Conservation (phyloP, 129 eudicot genomes). For the Chrysanthemum makinoi region DNA sequence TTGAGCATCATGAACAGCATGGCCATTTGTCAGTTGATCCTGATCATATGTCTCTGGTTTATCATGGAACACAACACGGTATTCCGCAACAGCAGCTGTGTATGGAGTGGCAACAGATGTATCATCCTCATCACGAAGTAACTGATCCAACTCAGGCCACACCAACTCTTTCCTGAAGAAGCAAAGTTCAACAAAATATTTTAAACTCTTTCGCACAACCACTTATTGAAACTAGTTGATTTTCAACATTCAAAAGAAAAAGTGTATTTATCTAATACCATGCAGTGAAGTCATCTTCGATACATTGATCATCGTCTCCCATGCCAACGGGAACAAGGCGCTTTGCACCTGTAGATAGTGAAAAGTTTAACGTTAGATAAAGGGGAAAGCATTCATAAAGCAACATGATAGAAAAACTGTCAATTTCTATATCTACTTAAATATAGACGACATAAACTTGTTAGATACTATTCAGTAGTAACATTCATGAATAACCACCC, state of each 20-base stretch:
- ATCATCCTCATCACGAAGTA: slow-evolving; percentile 81
- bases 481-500: not conserved
- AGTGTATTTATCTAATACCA: slow-evolving; percentile 44
- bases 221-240: slow-evolving; percentile 2
- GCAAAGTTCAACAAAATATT: slow-evolving; percentile 18
- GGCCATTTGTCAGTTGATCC: slow-evolving; percentile 59
- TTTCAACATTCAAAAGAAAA: not conserved
- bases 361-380: not conserved
- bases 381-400: not conserved
- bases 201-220: not conserved
- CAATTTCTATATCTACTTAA: not conserved
- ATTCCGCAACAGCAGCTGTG: slow-evolving; percentile 91
- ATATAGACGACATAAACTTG: not conserved
- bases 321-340: slow-evolving; percentile 88
- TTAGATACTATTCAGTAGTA: not conserved
- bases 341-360: slow-evolving; percentile 65
- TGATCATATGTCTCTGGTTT: slow-evolving; percentile 35
- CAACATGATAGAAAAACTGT: not conserved
- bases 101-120: slow-evolving; percentile 74
- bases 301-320: slow-evolving; percentile 99
- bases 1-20: slow-evolving; percentile 81
- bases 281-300: slow-evolving; percentile 96
- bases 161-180: slow-evolving; percentile 73
- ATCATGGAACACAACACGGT: slow-evolving; percentile 81
- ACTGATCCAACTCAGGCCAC: slow-evolving; percentile 94